A percentile compares a stretch with the other conserved stretches of the same genome.
Evolutionary conservation across 495 filamentous ascomycete genomes (phyloP).

Genomic region (Pyronema omphalodes): DNA sequence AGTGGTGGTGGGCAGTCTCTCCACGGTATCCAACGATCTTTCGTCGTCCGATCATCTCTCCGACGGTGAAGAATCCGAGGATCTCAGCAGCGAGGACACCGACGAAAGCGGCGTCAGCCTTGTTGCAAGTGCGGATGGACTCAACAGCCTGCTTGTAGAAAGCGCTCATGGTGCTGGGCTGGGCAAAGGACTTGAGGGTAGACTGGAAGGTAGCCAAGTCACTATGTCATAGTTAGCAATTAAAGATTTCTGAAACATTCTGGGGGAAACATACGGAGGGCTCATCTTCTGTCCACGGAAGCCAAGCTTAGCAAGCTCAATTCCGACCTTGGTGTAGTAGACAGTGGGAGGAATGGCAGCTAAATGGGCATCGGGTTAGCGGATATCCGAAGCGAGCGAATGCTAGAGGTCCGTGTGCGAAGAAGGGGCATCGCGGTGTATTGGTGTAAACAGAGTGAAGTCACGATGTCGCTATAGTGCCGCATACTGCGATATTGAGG

Average conservation of each 20-base stretch:
- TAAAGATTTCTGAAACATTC: neutral
- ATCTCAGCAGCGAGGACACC: slow-evolving; percentile 71
- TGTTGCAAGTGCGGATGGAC: slow-evolving; percentile 48
- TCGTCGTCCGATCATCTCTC: slow-evolving; percentile 85
- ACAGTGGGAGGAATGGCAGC: slow-evolving; percentile 68
- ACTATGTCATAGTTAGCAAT: slow-evolving; percentile 29
- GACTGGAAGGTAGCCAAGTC: slow-evolving; percentile 63
- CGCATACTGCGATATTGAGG: neutral
- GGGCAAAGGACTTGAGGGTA: slow-evolving; percentile 50
- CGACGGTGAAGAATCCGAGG: slow-evolving; percentile 91
- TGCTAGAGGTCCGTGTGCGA: neutral
- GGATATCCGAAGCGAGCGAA: neutral
- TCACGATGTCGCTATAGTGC: neutral
- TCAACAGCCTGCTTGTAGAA: slow-evolving; percentile 36
- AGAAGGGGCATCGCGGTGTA: neutral
- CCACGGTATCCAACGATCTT: slow-evolving; percentile 89
- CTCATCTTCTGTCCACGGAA: slow-evolving; percentile 78
- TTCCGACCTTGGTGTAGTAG: slow-evolving; percentile 78
- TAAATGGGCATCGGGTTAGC: slow-evolving; percentile 23
- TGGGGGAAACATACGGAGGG: slow-evolving; percentile 57
- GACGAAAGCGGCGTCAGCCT: slow-evolving; percentile 44
- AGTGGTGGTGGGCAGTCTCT: slow-evolving; percentile 43
- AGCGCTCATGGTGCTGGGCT: slow-evolving; percentile 29
- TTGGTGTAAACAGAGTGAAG: too few species aligned
- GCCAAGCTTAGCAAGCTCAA: slow-evolving; percentile 73